Conservation (phyloP, 2,329 filamentous ascomycete genomes). For the Dactylellina parvicollis region DNA sequence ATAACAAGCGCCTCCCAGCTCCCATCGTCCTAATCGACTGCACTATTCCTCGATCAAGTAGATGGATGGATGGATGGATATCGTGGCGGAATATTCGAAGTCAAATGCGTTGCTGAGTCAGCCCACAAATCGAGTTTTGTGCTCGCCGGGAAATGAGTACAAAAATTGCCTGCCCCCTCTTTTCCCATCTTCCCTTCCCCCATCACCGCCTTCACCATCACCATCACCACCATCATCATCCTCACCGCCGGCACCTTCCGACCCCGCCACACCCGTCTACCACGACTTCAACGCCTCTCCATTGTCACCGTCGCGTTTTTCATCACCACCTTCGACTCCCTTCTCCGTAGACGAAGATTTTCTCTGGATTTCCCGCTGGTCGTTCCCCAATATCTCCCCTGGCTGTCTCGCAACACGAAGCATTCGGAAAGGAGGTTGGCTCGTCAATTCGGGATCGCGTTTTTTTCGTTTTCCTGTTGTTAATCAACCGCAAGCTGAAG, state of each 20-base stretch:
- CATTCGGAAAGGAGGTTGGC: conserved; percentile 40
- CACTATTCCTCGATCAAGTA: too few species aligned
- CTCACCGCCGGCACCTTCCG: not conserved
- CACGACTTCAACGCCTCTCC: not conserved
- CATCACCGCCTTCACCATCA: conserved; percentile 1
- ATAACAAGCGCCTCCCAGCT: too few species aligned
- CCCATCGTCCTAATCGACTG: too few species aligned
- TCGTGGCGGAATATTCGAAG: too few species aligned
- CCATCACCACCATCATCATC: conserved; percentile 25
- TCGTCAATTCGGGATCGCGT: conserved; percentile 48
- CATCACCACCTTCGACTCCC: conserved; percentile 1
- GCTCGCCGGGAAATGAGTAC: conserved; percentile 16
- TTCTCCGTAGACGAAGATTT: not conserved
- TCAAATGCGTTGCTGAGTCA: conserved; percentile 35
- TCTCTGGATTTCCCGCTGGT: conserved; percentile 13
- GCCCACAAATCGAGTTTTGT: conserved; percentile 14
- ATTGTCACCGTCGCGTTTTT: not conserved
- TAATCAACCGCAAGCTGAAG: conserved; percentile 40
- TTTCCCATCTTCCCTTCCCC: conserved; percentile 28
- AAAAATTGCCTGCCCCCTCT: conserved; percentile 47
- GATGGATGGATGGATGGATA: too few species aligned
- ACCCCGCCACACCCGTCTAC: not conserved
- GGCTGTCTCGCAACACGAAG: conserved; percentile 19
- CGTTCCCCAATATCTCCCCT: too few species aligned
- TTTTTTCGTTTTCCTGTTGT: conserved; percentile 53